phyloP scores from a whole-genome alignment of 2,329 filamentous ascomycete species.

The Helminthosporium solani region DNA sequence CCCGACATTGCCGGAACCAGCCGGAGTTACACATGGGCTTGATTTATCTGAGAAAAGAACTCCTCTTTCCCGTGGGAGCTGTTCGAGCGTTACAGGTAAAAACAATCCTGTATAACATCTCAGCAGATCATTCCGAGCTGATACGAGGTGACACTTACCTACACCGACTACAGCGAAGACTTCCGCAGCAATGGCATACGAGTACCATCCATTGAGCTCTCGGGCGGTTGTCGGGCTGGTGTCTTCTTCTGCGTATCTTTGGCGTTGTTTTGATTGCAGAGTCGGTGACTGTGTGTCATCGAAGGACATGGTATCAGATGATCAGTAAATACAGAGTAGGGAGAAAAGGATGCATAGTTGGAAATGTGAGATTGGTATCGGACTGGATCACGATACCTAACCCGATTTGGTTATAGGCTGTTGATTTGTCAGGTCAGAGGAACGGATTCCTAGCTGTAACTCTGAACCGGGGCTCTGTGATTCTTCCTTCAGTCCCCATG shows the following conservation, averaged over 20 bases:
- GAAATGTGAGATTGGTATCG: too few relatives aligned
- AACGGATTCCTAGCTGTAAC: too few relatives aligned
- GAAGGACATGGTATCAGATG: conserved; percentile 14
- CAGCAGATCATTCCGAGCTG: background rate
- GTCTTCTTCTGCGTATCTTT: conserved; percentile 34
- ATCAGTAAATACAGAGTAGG: too few relatives aligned
- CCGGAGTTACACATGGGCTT: conserved; percentile 67
- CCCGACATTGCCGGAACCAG: conserved; percentile 30
- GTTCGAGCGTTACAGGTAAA: conserved; percentile 87
- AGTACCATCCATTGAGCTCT: conserved; percentile 86
- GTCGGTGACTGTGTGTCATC: conserved; percentile 16
- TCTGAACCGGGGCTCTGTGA: too few relatives aligned
- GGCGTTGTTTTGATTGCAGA: background rate
- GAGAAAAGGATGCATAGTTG: too few relatives aligned
- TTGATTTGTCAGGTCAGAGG: too few relatives aligned
- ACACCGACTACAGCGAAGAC: conserved; percentile 88
- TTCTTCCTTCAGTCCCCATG: too few relatives aligned
- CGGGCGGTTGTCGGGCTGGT: conserved; percentile 75
- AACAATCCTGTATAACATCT: conserved; percentile 67
- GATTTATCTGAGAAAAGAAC: conserved; percentile 74
- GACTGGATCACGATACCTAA: too few relatives aligned
- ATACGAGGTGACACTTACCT: conserved; percentile 53
- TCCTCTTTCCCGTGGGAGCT: conserved; percentile 83
- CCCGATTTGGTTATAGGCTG: too few relatives aligned
- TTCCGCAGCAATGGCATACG: conserved; percentile 86